Percentiles rank a stretch among this genome's conserved stretches.
These are phyloP conservation scores for Leishmania braziliensis DNA, from an alignment of 208 protist genomes.

Conservation along the genomic window DNA sequence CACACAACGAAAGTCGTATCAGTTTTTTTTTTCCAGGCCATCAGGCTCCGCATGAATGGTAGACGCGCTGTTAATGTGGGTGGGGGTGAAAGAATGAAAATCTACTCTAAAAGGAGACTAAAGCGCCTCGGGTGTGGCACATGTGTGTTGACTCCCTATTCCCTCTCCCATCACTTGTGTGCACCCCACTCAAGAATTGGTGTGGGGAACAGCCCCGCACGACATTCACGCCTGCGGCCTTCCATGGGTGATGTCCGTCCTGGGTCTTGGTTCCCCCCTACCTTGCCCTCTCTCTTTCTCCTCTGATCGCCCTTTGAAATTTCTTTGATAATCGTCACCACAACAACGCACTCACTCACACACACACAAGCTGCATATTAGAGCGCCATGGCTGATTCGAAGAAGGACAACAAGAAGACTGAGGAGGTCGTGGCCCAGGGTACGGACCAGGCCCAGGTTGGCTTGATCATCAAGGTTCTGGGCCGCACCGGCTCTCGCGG, in stretches of 20 bases:
- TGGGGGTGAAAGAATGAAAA: not conserved
- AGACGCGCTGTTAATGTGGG: not conserved
- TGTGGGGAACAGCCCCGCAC: not conserved
- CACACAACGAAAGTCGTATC: not conserved
- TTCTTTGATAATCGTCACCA: not conserved
- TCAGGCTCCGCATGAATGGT: not conserved
- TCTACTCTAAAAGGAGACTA: not conserved
- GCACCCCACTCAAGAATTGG: not conserved
- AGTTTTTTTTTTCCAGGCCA: not conserved
- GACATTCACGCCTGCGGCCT: not conserved
- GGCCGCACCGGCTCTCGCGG: conserved; percentile 99
- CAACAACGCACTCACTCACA: conserved; percentile 8
- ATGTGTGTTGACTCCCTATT: not conserved
- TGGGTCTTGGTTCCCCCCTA: not conserved
- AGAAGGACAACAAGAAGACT: conserved; percentile 90
- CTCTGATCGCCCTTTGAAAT: not conserved
- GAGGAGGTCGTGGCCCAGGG: conserved; percentile 79
- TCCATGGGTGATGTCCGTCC: not conserved
- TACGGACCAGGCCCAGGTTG: conserved; percentile 91
- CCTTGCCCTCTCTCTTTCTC: not conserved
- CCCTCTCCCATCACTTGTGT: not conserved
- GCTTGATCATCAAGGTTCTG: conserved; percentile 98
- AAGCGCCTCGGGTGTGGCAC: not conserved
- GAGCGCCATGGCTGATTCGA: conserved; percentile 61
- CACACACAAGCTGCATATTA: conserved; percentile 6